Base-by-base conservation (phyloP, 2,329 filamentous ascomycete species). In the Aureobasidium leucospermi region DNA sequence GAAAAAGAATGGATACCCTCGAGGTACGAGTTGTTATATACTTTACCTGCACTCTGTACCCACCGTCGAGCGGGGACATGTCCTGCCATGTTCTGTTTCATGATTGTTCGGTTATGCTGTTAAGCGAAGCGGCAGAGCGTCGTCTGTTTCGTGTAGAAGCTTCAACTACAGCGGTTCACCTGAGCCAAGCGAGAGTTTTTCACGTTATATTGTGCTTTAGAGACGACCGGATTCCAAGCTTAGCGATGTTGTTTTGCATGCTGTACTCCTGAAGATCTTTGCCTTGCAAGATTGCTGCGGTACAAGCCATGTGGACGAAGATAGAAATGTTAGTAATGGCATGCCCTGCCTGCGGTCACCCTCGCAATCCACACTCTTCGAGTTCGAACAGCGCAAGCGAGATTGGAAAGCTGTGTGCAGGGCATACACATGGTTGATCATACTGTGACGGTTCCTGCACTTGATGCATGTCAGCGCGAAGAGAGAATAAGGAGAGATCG, bases 61-160 rank as follows among this genome's bases (percentile, higher is more conserved):
- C 39, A 39, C 32, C 19, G 19, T 13, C 36, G 19, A 15, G 42
- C 19, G 39, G 42, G 19, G 31, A 11, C 13, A 31, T 42, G 39
- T 19, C 15, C 42, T 47, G 10, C 16, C 8, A 29, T 39, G 23
- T 28, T 15, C 16, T 45, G 53, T 57, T 57, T 57, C 53, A 57
- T 13, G 52, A 57, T 57, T 11, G 42, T 46, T 57, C 42, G 42
- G 53, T 19, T 47, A 47, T 57, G 43, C 53, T 38, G 53, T 32
- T 57, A 57, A 57, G 53, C 53, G 53, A 57, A 38, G 42, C 53
- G 42, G 53, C 32, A 43, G 23, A 46, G 23, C 15, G 39, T 28
- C 42, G 42, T 46, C 10, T 28, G 53, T 47, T 57, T 57, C 53
- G 53, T 46, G 23, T 46, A 57, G 13, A 57, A 39, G 28, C 53